These are phyloP conservation scores for Fusarium sp. DNA, from an alignment of 2,329 filamentous ascomycete species.

Conservation along the genomic window DNA sequence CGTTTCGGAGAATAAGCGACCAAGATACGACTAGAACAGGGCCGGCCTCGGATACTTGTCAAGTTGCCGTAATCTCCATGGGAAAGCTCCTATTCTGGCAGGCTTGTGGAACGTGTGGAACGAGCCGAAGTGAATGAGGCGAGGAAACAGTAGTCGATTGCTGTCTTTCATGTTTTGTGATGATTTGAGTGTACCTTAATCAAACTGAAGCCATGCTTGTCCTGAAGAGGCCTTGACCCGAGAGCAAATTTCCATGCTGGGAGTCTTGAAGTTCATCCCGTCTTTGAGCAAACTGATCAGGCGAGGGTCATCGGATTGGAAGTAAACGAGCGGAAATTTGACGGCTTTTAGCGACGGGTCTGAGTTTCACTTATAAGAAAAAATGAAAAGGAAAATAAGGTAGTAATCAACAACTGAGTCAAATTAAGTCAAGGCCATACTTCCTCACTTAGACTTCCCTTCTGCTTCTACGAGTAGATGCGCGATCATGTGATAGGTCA, in stretches of 20 bases:
- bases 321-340: neutral
- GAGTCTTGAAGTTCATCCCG: slow-evolving; percentile 8
- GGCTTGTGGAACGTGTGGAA: slow-evolving; percentile 33
- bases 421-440: neutral
- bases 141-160: slow-evolving; percentile 19
- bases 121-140: slow-evolving; percentile 19
- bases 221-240: neutral
- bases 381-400: neutral
- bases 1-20: slow-evolving; percentile 37
- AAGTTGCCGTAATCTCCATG: slow-evolving; percentile 26
- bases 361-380: neutral
- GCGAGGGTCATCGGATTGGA: neutral
- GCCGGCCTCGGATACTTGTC: slow-evolving; percentile 25
- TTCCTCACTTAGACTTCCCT: neutral
- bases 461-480: neutral
- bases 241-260: slow-evolving; percentile 13
- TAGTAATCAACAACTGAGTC: neutral
- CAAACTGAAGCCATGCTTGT: slow-evolving; percentile 5
- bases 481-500: slow-evolving; percentile 33
- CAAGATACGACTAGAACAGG: slow-evolving; percentile 14
- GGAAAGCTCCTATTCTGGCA: slow-evolving; percentile 26
- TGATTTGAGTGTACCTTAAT: neutral
- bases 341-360: too few relatives aligned
- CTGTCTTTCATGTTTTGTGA: neutral
- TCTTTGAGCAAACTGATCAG: neutral